phyloP scores from a whole-genome alignment of 306 rosid genomes.

The Aeschynomene evenia region DNA sequence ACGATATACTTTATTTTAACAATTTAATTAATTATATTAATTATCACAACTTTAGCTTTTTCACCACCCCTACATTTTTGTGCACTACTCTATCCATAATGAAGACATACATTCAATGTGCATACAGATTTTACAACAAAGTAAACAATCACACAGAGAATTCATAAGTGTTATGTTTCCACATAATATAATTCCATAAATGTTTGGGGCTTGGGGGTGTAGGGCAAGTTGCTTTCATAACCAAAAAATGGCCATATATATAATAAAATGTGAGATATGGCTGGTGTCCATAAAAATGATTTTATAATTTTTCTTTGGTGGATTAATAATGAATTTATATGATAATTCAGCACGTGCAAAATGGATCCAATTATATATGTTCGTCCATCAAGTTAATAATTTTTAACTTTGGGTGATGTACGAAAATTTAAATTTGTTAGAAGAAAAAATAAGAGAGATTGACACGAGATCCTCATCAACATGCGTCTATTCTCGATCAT shows the following conservation, averaged over 20 bases:
- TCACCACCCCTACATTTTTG: not conserved
- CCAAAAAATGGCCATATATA: not conserved
- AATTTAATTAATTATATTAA: no score
- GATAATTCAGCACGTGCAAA: not conserved
- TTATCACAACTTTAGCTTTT: no score
- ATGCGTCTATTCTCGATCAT: no score
- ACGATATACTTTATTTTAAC: no score
- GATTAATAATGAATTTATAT: not conserved
- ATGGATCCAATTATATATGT: not conserved
- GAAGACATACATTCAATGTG: not conserved
- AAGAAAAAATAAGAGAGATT: no score
- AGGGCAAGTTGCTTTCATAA: not conserved
- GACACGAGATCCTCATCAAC: no score
- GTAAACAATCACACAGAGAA: not conserved
- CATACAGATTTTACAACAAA: not conserved
- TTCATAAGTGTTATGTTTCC: not conserved
- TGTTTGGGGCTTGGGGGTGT: not conserved
- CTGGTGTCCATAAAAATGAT: not conserved
- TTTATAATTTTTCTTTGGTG: no score
- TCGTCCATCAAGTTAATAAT: no score
- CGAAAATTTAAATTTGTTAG: no score
- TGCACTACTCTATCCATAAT: not conserved
- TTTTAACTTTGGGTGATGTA: no score
- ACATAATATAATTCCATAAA: conserved; percentile 1
- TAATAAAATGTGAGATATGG: not conserved